Evolutionary conservation across 179 eudicot genomes (phyloP).

Genomic region (Beta corolliflora): DNA sequence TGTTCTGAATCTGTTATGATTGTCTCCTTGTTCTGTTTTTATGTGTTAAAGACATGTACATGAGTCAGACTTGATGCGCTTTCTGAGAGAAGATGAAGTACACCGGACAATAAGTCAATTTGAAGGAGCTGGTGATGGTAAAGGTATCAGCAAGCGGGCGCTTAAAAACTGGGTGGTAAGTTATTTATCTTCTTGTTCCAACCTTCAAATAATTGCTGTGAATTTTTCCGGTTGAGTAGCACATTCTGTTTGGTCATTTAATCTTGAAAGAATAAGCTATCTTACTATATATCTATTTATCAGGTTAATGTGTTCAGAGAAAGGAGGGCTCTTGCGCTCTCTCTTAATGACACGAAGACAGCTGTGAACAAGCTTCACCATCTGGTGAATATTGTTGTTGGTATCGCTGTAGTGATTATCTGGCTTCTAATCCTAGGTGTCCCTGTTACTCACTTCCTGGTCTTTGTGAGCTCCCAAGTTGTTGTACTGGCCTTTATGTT

Average conservation of each 20-base stretch:
- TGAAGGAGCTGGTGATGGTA: slow-evolving; percentile 35
- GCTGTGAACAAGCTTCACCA: slow-evolving; percentile 74
- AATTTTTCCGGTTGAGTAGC: neutral
- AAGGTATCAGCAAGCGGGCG: slow-evolving; percentile 35
- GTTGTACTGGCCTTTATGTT: slow-evolving; percentile 41
- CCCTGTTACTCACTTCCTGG: slow-evolving; percentile 37
- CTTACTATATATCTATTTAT: neutral
- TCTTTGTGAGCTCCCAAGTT: slow-evolving; percentile 44
- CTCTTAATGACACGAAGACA: slow-evolving; percentile 80
- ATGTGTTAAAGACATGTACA: slow-evolving; percentile 34
- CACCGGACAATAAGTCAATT: slow-evolving; percentile 27
- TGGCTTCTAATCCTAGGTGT: slow-evolving; percentile 40
- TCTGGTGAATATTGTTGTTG: slow-evolving; percentile 37
- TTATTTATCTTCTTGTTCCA: neutral
- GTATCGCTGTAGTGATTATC: slow-evolving; percentile 27
- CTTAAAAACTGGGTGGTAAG: slow-evolving; percentile 52
- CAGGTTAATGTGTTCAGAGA: slow-evolving; percentile 76
- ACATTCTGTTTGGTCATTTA: neutral
- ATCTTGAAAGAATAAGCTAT: neutral
- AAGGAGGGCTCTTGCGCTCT: slow-evolving; percentile 66
- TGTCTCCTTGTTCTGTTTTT: neutral
- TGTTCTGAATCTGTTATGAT: neutral
- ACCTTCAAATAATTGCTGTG: neutral
- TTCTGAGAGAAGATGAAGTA: slow-evolving; percentile 46
- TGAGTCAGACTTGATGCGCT: slow-evolving; percentile 35